Evolutionary conservation across 1,284 basidiomycete species (phyloP).

Genomic region (Chiua sp.): DNA sequence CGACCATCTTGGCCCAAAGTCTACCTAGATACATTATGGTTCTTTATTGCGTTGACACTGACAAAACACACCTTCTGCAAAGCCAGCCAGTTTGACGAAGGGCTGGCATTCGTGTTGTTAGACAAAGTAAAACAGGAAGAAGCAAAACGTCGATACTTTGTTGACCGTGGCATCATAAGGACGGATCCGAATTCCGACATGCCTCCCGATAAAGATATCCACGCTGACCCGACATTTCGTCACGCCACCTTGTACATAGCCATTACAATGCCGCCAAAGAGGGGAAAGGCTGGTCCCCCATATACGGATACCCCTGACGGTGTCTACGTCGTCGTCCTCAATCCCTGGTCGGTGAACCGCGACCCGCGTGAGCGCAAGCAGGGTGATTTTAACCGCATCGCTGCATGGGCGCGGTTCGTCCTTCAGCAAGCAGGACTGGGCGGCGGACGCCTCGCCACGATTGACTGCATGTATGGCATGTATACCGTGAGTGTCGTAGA

Average conservation of each 20-base stretch:
- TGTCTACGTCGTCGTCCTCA: slow-evolving; percentile 30
- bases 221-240: too few relatives aligned
- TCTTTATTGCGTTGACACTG: background rate
- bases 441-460: slow-evolving; percentile 9
- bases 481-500: slow-evolving; percentile 31
- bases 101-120: slow-evolving; percentile 11
- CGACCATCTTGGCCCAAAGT: slow-evolving; percentile 9
- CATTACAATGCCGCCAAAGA: slow-evolving; percentile 13
- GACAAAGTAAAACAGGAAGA: background rate
- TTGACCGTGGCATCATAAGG: slow-evolving; percentile 3
- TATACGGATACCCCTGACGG: slow-evolving; percentile 28
- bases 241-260: background rate
- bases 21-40: background rate
- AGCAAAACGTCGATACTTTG: slow-evolving; percentile 23
- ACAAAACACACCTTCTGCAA: slow-evolving; percentile 47
- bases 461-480: slow-evolving; percentile 36
- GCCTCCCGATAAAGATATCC: slow-evolving; percentile 4
- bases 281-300: slow-evolving; percentile 33
- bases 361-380: slow-evolving; percentile 12
- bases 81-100: slow-evolving; percentile 58
- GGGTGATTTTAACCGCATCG: slow-evolving; percentile 26
- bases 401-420: slow-evolving; percentile 31
- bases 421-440: slow-evolving; percentile 25
- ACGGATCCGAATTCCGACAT: slow-evolving; percentile 19
- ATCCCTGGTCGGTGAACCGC: slow-evolving; percentile 28